Evolutionary conservation across 1,139 yeast species (phyloP), one percentile per base, ranked within the genome.

Genomic region (Wickerhamomyces sp.): DNA sequence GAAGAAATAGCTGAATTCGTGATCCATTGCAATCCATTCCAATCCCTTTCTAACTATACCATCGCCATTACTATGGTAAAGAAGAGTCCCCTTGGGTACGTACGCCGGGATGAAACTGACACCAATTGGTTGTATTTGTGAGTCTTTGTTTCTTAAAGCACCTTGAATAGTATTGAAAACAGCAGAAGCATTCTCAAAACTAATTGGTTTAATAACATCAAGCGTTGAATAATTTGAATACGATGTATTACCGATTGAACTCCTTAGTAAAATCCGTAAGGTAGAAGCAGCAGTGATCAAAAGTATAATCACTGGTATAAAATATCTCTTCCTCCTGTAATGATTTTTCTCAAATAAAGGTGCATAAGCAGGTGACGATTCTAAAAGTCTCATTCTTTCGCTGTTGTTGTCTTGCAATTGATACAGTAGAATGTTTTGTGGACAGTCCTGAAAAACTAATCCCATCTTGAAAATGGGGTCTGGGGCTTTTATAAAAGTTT

Each of bases 11-110:
- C 79, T 72, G 54, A 76, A 76, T 48, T 77, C 82, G 43, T 64
- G 68, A 50, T 75, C 79, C 68, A 76, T 61, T 2, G 82, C 83
- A 8, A 74, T 58, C 82, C 83, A 77, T 51, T 77, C 82, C 26
- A 67, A 66, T 28, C 61, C 54, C 0, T 52, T 47, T 1, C 81
- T 81, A 8, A 74, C 49, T 5, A 51, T 44, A 2, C 63, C 60
- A 9, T 51, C 40, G 3, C 58, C 55, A 9, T 67, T 66, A 0
- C 76, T 61, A 54, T 77, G 82, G 43, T 72, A 78, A 38, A 78
- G 49, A 28, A 72, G 51, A 0, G 81, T 75, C 5, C 79, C 80
- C 28, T 71, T 65, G 0, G 82, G 81, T 15, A 78, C 63, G 36
- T 66, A 67, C 1, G 78, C 82, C 0, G 83, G 81, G 30, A 76